phyloP scores from a whole-genome alignment of 2,329 filamentous ascomycete species.

The Colletotrichum sp. region DNA sequence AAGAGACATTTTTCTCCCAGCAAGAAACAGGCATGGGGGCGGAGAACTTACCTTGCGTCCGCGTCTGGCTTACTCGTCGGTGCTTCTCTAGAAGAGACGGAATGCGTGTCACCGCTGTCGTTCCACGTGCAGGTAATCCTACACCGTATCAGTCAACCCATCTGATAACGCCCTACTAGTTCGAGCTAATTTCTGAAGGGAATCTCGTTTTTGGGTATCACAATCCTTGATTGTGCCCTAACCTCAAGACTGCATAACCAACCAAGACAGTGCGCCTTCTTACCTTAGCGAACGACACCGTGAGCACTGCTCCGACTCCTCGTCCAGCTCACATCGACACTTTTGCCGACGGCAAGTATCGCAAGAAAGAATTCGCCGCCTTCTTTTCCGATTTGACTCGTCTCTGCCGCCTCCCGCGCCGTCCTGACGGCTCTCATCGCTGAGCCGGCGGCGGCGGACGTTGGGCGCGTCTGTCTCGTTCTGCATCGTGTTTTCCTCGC shows the following conservation, averaged over 20 bases:
- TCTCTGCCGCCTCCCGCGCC: background rate
- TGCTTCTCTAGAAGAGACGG: background rate
- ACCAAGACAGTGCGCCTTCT: background rate
- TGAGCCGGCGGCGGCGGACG: constrained; percentile 1
- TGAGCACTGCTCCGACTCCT: constrained; percentile 16
- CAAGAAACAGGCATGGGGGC: background rate
- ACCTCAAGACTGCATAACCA: background rate
- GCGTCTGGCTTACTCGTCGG: background rate
- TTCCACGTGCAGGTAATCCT: constrained; percentile 20
- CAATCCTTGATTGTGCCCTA: background rate
- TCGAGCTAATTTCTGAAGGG: too few species aligned
- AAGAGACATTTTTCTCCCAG: background rate
- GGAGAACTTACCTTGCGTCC: constrained; percentile 2
- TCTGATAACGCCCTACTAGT: background rate
- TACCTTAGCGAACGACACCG: constrained; percentile 19
- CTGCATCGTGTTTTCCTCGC: background rate
- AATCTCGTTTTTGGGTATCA: background rate
- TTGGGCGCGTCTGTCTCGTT: background rate
- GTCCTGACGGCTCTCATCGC: constrained; percentile 5
- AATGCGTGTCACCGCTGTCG: constrained; percentile 18
- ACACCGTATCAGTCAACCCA: background rate
- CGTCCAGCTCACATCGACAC: constrained; percentile 17
- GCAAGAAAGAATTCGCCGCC: constrained; percentile 18
- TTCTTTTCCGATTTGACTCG: constrained; percentile 14
- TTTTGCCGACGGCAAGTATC: constrained; percentile 21